Evolutionary conservation across 2,329 filamentous ascomycete species (phyloP).

Genomic region (Cytospora paraplurivora): DNA sequence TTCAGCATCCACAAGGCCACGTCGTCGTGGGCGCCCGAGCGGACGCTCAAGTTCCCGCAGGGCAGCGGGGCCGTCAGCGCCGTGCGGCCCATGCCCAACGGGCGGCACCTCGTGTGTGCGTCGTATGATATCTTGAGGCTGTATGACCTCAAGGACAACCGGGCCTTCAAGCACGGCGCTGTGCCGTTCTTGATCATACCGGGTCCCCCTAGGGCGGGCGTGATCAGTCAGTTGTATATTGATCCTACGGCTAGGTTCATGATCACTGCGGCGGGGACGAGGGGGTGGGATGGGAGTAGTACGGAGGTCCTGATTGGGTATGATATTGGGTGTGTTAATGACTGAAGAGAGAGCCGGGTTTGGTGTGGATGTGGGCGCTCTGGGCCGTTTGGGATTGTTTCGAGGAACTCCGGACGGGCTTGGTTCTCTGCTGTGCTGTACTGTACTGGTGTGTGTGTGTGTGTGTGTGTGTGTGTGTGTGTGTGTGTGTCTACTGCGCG

Average conservation of each 20-base stretch:
- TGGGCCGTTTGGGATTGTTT: no score
- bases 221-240: constrained; percentile 82
- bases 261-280: constrained; percentile 86
- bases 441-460: no score
- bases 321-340: constrained; percentile 62
- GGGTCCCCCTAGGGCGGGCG: constrained; percentile 78
- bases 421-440: no score
- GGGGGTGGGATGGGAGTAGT: constrained; percentile 89
- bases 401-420: no score
- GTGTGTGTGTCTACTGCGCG: no score
- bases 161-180: constrained; percentile 69
- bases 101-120: constrained; percentile 79
- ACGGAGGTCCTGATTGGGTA: constrained; percentile 95
- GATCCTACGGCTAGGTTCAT: constrained; percentile 89
- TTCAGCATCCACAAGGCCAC: constrained; percentile 79
- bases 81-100: constrained; percentile 88
- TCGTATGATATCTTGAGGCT: constrained; percentile 91
- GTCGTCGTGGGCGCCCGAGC: constrained; percentile 63
- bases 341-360: neutral
- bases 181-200: constrained; percentile 97
- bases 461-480: no score
- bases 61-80: constrained; percentile 90
- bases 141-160: constrained; percentile 78
- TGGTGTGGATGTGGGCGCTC: neutral
- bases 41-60: constrained; percentile 82